Base-by-base conservation (phyloP, 208 protist species). In the Crithidia bombi region DNA sequence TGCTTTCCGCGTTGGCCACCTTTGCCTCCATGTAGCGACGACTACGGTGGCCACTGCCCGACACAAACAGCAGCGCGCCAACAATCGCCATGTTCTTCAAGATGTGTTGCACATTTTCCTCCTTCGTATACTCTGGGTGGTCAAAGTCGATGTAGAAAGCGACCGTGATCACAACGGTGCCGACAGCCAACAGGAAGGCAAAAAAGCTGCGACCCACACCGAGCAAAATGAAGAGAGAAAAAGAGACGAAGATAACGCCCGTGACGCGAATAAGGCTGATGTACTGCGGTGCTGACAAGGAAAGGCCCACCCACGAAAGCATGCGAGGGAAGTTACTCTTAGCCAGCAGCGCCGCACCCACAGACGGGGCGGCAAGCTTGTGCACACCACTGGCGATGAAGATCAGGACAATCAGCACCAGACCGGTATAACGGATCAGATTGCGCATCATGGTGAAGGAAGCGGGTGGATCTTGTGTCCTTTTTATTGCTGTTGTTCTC, bases 171-270 rank as follows among this genome's bases (percentile, higher is more conserved):
- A 89, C 35, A 19, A 79, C n/a, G 19, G 77, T 78, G 35, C 69
- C 56, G 3, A 87, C n/a, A 19, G 86, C 87, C 61, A 95, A 61
- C 44, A 92, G 36, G 41, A 95, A 85, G 21, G 82, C 66, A 57
- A 95, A 93, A 77, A 93, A 93, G 69, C 78, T 82, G 43, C 90
- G 85, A 4, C 87, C 87, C 32, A 95, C 86, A 17, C 84, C 86
- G 21, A 95, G 82, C 7, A 95, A 55, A 70, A 93, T 89, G 36
- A 95, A 92, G 23, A 92, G 75, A 11, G 90, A 91, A 54, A 91
- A 90, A 46, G 77, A 78, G 30, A 95, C 56, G 39, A 83, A 89
- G 3, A 90, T 75, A 35, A 73, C 78, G 15, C 90, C 90, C 41
- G 75, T 83, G 7, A 41, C 66, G 50, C 89, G 86, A 26, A 89